phyloP scores from a whole-genome alignment of 1,284 basidiomycete species.

The Melampsora americana region DNA sequence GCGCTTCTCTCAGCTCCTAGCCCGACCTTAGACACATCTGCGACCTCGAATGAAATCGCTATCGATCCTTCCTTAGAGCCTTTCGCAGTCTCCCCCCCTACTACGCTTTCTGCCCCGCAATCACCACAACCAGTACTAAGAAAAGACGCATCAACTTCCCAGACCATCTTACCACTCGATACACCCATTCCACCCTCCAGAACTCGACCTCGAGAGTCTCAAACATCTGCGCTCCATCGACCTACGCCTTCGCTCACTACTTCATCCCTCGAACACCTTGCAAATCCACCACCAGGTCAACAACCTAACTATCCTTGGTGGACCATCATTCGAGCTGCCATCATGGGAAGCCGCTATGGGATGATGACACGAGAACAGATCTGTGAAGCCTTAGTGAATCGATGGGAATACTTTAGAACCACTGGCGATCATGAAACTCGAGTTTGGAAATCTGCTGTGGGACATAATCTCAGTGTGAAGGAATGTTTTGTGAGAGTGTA shows the following conservation, averaged over 20 bases:
- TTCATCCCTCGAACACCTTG: slow-evolving; percentile 37
- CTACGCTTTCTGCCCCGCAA: background rate
- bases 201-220: background rate
- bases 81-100: background rate
- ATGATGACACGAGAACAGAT: slow-evolving; percentile 41
- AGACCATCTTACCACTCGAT: background rate
- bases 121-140: background rate
- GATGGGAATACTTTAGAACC: slow-evolving; percentile 40
- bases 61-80: background rate
- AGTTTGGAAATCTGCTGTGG: slow-evolving; percentile 41
- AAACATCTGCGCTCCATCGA: background rate
- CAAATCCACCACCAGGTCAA: slow-evolving; percentile 41
- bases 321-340: slow-evolving; percentile 42
- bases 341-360: slow-evolving; percentile 42
- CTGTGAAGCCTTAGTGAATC: slow-evolving; percentile 26
- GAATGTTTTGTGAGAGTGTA: slow-evolving; percentile 43
- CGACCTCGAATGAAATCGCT: background rate
- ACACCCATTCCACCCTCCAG: background rate
- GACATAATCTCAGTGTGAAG: slow-evolving; percentile 42
- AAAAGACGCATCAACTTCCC: slow-evolving; percentile 9
- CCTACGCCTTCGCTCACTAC: slow-evolving; percentile 22
- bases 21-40: background rate
- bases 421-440: slow-evolving; percentile 18
- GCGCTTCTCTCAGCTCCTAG: background rate
- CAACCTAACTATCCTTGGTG: slow-evolving; percentile 45